These are phyloP conservation scores for Jatropha curcas DNA, from an alignment of 345 rosid genomes.

Conservation along the genomic window DNA sequence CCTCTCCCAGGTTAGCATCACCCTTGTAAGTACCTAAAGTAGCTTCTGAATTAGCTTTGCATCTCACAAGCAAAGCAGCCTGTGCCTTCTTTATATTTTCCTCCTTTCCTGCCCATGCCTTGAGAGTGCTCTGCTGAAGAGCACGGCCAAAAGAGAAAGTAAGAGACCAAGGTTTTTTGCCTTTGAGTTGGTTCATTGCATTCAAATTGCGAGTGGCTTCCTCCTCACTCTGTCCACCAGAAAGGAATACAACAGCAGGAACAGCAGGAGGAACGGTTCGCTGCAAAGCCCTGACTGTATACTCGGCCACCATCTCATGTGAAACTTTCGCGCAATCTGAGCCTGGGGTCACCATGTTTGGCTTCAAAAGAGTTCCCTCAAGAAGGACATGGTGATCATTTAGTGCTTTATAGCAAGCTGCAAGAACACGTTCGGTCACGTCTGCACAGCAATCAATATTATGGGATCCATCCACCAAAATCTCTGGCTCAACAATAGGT, in stretches of 20 bases:
- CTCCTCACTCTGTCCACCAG: constrained; percentile 95
- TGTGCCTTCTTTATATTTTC: constrained; percentile 71
- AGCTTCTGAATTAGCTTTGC: constrained; percentile 93
- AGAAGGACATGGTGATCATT: constrained; percentile 86
- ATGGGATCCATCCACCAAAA: constrained; percentile 82
- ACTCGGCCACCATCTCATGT: constrained; percentile 75
- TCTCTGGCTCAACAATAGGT: constrained; percentile 95
- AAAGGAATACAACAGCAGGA: constrained; percentile 85
- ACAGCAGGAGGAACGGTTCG: constrained; percentile 88
- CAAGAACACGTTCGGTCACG: constrained; percentile 78
- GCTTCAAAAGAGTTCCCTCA: constrained; percentile 89
- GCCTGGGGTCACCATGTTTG: constrained; percentile 99
- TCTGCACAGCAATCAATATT: constrained; percentile 73
- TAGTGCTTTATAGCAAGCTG: constrained; percentile 92
- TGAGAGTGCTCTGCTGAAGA: constrained; percentile 86
- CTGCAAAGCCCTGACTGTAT: constrained; percentile 71
- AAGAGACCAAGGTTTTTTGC: constrained; percentile 88
- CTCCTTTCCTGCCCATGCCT: constrained; percentile 84
- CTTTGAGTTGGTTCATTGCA: constrained; percentile 75
- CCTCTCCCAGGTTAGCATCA: constrained; percentile 64
- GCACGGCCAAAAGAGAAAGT: constrained; percentile 95
- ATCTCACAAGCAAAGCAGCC: constrained; percentile 55
- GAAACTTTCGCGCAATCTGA: constrained; percentile 76
- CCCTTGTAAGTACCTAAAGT: constrained; percentile 86
- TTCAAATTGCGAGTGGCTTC: constrained; percentile 82